Base-by-base conservation (phyloP, 345 rosid species). In the Erodium maritimum region DNA sequence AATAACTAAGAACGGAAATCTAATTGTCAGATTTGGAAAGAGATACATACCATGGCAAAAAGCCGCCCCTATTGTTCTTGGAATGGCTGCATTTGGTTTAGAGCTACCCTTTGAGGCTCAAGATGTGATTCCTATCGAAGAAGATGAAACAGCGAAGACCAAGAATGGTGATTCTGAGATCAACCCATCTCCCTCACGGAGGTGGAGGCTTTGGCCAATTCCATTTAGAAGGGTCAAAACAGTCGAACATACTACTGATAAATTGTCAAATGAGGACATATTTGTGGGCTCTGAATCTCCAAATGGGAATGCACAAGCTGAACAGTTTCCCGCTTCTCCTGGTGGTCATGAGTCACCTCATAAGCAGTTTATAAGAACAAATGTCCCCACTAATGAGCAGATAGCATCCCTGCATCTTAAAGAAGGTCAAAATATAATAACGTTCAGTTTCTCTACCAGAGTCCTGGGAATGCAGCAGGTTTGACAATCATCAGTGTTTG, bases 381-480 rank as follows among this genome's bases (percentile, higher is more conserved):
- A 90, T 68, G 68, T 79, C 64, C 97, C 91, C 24, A 87, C 94
- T 42, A 90, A 66, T 58, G 97, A 90, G 63, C 95, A 90, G 75
- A 85, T 87, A 60, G 84, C 87, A 63, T 87, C 94, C 57, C 68
- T 90, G 80, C 83, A 90, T 68, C 81, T 90, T 69, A 85, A 87
- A 78, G 95, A 90, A 61, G 97, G 97, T 64, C 95, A 83, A 71
- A 90, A 90, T 67, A 68, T 75, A 60, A 65, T 90, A 33, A 90
- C 95, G 57, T 90, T 87, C 78, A 85, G 94, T 68, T 90, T 83
- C 79, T 83, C 84, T 53, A 83, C 95, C 10, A 79, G 95, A 75
- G 93, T 90, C 74, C 82, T 87, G 7, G 97, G 97, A 67, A 81
- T 63, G 29, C 97, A 90, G 66, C 84, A 90, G 95, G 97, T 84